Evolutionary conservation across 106 monocot genomes (phyloP).

Genomic region (Acorus gramineus): DNA sequence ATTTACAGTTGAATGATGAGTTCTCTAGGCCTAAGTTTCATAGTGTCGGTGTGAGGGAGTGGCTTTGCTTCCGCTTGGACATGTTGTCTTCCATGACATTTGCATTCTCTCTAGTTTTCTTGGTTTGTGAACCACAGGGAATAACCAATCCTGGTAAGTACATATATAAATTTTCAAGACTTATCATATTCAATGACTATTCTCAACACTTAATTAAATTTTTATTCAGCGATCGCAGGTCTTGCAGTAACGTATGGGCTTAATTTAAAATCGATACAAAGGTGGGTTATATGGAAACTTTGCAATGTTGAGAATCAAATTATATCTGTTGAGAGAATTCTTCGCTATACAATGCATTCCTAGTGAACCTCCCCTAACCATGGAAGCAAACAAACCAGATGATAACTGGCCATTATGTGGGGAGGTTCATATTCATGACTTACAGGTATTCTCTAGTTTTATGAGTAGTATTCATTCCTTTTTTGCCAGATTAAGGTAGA

Average conservation of each 20-base stretch:
- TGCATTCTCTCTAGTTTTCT: slow-evolving; percentile 62
- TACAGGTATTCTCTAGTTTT: slow-evolving; percentile 36
- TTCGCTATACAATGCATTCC: slow-evolving; percentile 68
- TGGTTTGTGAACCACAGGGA: slow-evolving; percentile 50
- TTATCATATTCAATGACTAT: too few relatives aligned
- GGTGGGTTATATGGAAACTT: slow-evolving; percentile 56
- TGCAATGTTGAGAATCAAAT: slow-evolving; percentile 75
- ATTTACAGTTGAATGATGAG: slow-evolving; percentile 41
- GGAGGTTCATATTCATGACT: slow-evolving; percentile 33
- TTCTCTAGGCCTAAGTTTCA: slow-evolving; percentile 58
- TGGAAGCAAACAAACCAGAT: slow-evolving; percentile 30
- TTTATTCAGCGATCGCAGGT: slow-evolving; percentile 52
- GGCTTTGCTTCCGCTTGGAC: slow-evolving; percentile 61
- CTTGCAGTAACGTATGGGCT: slow-evolving; percentile 86
- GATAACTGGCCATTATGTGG: slow-evolving; percentile 60
- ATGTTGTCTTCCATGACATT: slow-evolving; percentile 53
- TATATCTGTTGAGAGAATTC: slow-evolving; percentile 81
- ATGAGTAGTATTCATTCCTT: not conserved
- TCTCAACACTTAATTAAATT: not conserved
- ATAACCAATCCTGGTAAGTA: slow-evolving; percentile 59
- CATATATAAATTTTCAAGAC: too few relatives aligned
- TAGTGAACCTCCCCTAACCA: slow-evolving; percentile 59
- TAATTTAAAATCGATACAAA: slow-evolving; percentile 60
- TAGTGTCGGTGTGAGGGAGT: slow-evolving; percentile 52
- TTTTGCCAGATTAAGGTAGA: not conserved